Evolutionary conservation across 306 rosid species (phyloP).

Genomic region (Leucaena leucocephala): DNA sequence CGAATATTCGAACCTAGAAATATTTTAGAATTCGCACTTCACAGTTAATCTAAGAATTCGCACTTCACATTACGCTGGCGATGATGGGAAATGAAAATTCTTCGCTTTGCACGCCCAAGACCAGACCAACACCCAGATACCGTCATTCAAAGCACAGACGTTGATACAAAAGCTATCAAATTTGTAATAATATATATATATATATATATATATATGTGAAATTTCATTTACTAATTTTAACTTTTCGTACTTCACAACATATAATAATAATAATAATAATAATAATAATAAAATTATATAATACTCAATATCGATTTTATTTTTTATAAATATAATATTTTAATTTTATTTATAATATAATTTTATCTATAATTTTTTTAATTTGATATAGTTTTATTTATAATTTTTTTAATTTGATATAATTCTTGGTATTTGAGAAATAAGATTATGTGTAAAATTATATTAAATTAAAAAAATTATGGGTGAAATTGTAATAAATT

Average conservation of each 20-base stretch:
- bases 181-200: background rate
- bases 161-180: background rate
- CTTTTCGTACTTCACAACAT: background rate
- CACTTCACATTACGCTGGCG: conserved; percentile 24
- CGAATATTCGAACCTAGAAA: conserved; percentile 28
- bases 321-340: no score
- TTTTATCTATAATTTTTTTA: no score
- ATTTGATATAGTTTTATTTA: no score
- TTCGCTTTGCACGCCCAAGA: conserved; percentile 34
- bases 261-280: background rate
- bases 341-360: no score
- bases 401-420: no score
- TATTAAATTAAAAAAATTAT: no score
- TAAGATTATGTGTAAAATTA: no score
- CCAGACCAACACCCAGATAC: conserved; percentile 3
- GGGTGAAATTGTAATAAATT: no score
- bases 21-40: conserved; percentile 17
- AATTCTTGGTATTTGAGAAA: no score
- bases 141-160: background rate
- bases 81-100: conserved; percentile 36
- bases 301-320: no score
- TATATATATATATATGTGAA: no score
- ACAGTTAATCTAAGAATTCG: conserved; percentile 29
- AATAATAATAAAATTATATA: background rate
- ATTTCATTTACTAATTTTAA: background rate